Percentiles rank a stretch among this genome's conserved stretches.
These are phyloP conservation scores for Aspergillus thermomutatus DNA, from an alignment of 2,329 filamentous ascomycete genomes.

Conservation along the genomic window DNA sequence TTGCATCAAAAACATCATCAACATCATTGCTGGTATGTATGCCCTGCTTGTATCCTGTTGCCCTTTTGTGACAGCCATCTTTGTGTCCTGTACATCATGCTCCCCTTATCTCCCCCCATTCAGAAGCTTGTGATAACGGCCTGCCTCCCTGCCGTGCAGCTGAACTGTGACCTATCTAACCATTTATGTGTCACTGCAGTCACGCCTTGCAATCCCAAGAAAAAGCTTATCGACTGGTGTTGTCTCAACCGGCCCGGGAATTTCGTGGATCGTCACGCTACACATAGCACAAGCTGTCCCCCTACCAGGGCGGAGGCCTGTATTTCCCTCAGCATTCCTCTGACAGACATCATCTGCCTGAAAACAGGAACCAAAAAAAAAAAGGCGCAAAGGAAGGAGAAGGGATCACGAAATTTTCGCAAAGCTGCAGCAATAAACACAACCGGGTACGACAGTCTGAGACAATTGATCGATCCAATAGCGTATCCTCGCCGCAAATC, in stretches of 20 bases:
- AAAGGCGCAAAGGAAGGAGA: background rate
- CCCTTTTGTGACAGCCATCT: constrained; percentile 1
- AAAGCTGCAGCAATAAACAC: constrained; percentile 4
- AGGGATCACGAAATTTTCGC: background rate
- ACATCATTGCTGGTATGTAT: constrained; percentile 3
- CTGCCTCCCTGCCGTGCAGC: constrained; percentile 5
- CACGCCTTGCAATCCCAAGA: constrained; percentile 6
- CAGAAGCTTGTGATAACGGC: constrained; percentile 19
- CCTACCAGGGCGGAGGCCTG: background rate
- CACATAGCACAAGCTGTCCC: background rate
- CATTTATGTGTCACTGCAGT: constrained; percentile 14
- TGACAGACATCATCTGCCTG: background rate
- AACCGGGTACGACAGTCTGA: constrained; percentile 9
- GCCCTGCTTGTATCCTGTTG: background rate
- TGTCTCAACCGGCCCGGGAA: constrained; percentile 11
- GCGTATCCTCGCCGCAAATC: constrained; percentile 21
- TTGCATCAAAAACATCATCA: background rate
- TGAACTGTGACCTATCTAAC: constrained; percentile 20
- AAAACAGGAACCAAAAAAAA: background rate
- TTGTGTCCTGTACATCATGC: constrained; percentile 1
- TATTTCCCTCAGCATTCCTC: background rate
- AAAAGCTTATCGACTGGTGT: constrained; percentile 18
- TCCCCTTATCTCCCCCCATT: constrained; percentile 27
- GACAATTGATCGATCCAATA: constrained; percentile 16
- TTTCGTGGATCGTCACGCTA: constrained; percentile 14